These are phyloP conservation scores for Moesziomyces aphidis DNA, from an alignment of 1,284 basidiomycete genomes.

Conservation along the genomic window DNA sequence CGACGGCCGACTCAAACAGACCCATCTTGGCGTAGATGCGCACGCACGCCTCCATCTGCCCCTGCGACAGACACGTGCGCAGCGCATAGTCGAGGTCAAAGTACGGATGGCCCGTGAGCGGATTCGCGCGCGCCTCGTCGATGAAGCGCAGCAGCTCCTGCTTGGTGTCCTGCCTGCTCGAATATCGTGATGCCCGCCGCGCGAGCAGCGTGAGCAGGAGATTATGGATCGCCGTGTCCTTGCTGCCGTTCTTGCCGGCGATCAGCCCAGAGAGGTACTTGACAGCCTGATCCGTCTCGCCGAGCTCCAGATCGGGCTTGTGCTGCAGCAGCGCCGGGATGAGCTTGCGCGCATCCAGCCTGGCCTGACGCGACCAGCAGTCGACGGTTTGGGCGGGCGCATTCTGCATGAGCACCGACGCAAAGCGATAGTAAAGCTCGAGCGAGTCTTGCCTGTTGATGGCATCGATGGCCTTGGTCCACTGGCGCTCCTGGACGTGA, in stretches of 20 bases:
- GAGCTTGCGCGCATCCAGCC: constrained; percentile 83
- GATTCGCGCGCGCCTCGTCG: constrained; percentile 80
- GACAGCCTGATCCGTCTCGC: constrained; percentile 79
- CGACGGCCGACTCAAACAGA: constrained; percentile 93
- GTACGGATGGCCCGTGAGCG: constrained; percentile 85
- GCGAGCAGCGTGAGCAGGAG: constrained; percentile 89
- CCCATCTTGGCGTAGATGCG: constrained; percentile 99
- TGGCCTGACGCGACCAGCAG: constrained; percentile 85
- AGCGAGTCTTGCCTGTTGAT: constrained; percentile 79
- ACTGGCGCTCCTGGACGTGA: constrained; percentile 90
- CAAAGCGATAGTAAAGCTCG: constrained; percentile 94
- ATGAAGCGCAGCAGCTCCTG: constrained; percentile 86
- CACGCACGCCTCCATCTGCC: constrained; percentile 88
- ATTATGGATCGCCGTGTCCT: constrained; percentile 90
- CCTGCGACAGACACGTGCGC: constrained; percentile 80
- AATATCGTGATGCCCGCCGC: constrained; percentile 29
- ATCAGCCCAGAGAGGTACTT: constrained; percentile 83
- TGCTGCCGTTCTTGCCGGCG: constrained; percentile 82
- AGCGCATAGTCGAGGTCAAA: constrained; percentile 98
- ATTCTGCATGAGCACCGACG: constrained; percentile 85
- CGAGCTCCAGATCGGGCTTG: constrained; percentile 70
- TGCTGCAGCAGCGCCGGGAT: constrained; percentile 89
- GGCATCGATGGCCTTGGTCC: constrained; percentile 88
- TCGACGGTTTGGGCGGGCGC: constrained; percentile 89
- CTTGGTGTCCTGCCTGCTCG: constrained; percentile 72